Conservation (phyloP, 2,329 filamentous ascomycete genomes). For the Aspergillus ochraceus region DNA sequence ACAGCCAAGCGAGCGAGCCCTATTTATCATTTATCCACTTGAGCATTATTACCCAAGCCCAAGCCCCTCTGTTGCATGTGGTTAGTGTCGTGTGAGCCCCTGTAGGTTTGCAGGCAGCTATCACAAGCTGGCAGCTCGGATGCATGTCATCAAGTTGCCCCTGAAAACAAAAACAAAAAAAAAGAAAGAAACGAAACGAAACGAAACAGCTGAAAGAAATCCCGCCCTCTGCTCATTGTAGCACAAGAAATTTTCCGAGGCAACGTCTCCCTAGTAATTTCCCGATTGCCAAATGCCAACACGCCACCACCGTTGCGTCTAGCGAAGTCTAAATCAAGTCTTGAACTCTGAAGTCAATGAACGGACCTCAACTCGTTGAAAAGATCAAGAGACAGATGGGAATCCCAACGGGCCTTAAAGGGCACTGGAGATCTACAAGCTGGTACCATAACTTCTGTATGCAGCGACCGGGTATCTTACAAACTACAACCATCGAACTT, state of each 20-base stretch:
- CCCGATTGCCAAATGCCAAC: not conserved
- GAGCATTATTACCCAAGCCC: not conserved
- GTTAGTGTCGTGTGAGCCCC: conserved; percentile 2
- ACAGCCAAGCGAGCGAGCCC: not conserved
- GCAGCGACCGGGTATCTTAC: not conserved
- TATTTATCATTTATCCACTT: not conserved
- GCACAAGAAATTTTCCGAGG: not conserved
- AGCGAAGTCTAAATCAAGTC: not conserved
- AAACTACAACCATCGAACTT: not conserved
- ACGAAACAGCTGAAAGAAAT: not conserved
- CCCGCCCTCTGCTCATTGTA: not conserved
- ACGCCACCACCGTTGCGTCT: not conserved
- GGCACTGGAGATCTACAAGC: not conserved
- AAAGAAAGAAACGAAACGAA: not conserved
- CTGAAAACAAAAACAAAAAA: not conserved
- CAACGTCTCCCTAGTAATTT: not conserved
- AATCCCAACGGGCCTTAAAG: not conserved
- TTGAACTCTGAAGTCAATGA: not conserved
- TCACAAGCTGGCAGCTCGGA: not conserved
- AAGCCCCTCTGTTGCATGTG: not conserved
- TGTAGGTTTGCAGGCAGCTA: not conserved
- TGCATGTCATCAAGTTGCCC: not conserved
- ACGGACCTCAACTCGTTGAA: not conserved
- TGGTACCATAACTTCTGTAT: not conserved
- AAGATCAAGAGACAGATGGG: not conserved